Percentiles rank a stretch among this genome's conserved stretches.
These are phyloP conservation scores for Plenodomus biglobosus DNA, from an alignment of 2,329 filamentous ascomycete genomes.

Conservation along the genomic window DNA sequence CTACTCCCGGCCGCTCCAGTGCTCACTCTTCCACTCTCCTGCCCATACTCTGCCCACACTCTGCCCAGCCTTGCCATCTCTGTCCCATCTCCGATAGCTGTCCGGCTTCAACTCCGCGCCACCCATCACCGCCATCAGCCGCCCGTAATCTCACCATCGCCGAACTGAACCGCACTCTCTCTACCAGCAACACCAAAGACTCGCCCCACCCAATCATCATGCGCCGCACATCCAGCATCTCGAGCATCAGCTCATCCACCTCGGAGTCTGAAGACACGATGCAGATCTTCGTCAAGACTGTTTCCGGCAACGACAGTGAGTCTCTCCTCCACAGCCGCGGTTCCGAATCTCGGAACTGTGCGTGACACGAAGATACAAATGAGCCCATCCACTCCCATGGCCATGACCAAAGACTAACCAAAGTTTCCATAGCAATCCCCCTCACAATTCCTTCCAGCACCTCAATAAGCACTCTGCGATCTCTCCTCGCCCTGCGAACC, in stretches of 20 bases:
- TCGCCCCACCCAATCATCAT: conserved; percentile 26
- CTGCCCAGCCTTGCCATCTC: background rate
- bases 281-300: conserved; percentile 64
- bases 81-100: conserved; percentile 11
- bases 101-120: conserved; percentile 9
- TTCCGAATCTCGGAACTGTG: conserved; percentile 20
- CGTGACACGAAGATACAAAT: conserved; percentile 1
- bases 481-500: conserved; percentile 60
- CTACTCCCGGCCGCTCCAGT: background rate
- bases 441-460: conserved; percentile 58
- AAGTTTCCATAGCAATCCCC: conserved; percentile 56
- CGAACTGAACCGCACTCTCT: background rate
- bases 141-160: background rate
- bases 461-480: conserved; percentile 57
- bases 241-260: conserved; percentile 46
- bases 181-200: conserved; percentile 3
- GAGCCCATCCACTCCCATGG: too few species aligned
- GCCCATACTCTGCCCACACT: background rate
- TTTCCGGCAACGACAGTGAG: conserved; percentile 57
- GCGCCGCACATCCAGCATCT: conserved; percentile 44
- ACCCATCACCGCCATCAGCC: conserved; percentile 12
- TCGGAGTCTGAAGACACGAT: conserved; percentile 55
- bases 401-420: too few species aligned
- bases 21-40: conserved; percentile 2
- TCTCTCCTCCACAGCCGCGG: conserved; percentile 6